Evolutionary conservation across 2,329 filamentous ascomycete species (phyloP).

Genomic region (Neoascochyta sp.): DNA sequence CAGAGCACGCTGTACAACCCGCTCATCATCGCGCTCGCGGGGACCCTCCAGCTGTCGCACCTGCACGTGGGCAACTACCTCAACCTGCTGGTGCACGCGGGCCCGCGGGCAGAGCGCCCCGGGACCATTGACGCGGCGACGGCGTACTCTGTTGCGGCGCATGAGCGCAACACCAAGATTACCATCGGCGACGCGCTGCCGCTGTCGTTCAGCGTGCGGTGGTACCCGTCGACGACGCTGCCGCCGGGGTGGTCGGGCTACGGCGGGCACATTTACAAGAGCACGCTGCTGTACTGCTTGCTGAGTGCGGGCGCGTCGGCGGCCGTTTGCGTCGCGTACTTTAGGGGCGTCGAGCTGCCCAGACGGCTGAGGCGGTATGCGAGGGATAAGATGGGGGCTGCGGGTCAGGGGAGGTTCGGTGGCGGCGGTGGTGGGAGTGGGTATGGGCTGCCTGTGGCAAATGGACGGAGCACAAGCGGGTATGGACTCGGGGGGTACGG

Average conservation of each 20-base stretch:
- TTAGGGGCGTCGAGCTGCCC: constrained; percentile 51
- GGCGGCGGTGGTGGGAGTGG: constrained; percentile 23
- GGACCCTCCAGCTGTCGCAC: constrained; percentile 78
- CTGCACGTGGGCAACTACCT: constrained; percentile 86
- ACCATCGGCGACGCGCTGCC: constrained; percentile 84
- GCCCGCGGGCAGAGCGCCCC: constrained; percentile 50
- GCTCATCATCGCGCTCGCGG: constrained; percentile 81
- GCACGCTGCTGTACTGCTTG: constrained; percentile 49
- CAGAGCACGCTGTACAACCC: constrained; percentile 61
- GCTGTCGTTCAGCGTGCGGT: constrained; percentile 74
- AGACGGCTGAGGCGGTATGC: constrained; percentile 55
- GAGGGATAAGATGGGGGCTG: constrained; percentile 45
- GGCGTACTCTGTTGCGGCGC: constrained; percentile 76
- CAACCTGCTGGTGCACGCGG: constrained; percentile 78
- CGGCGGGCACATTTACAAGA: constrained; percentile 50
- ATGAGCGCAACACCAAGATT: constrained; percentile 57
- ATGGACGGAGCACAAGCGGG: constrained; percentile 38
- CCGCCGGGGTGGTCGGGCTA: constrained; percentile 55
- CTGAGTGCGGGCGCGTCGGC: constrained; percentile 47
- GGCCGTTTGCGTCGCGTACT: constrained; percentile 53
- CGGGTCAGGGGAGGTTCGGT: constrained; percentile 37
- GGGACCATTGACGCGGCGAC: constrained; percentile 84
- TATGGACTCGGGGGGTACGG: constrained; percentile 44
- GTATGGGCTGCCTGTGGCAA: constrained; percentile 33
- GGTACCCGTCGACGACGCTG: constrained; percentile 74